These are phyloP conservation scores for Leishmania aethiopica DNA, from an alignment of 208 protist species.

Conservation along the genomic window DNA sequence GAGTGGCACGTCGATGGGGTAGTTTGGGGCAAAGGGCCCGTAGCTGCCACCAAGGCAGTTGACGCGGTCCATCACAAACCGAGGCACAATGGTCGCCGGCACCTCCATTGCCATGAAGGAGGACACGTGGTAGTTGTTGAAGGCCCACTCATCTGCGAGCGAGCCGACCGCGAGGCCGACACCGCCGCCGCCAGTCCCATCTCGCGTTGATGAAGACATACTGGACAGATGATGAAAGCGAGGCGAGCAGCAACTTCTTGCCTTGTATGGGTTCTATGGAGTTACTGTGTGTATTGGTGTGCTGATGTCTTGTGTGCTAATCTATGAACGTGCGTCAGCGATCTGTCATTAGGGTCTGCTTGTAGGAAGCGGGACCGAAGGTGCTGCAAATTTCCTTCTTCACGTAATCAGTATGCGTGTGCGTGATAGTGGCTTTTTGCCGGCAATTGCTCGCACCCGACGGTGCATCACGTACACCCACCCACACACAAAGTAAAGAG, in stretches of 20 bases:
- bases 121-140: conserved; percentile 84
- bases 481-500: neutral
- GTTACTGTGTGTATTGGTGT: neutral
- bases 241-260: neutral
- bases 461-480: neutral
- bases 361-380: neutral
- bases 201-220: conserved; percentile 15
- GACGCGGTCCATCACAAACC: conserved; percentile 79
- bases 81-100: conserved; percentile 72
- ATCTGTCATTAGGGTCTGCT: neutral
- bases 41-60: conserved; percentile 66
- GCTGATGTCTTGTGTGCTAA: neutral
- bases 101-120: conserved; percentile 80
- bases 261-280: neutral
- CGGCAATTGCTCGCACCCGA: neutral
- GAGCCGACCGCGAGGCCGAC: conserved; percentile 23
- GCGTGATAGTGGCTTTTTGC: neutral
- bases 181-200: conserved; percentile 9
- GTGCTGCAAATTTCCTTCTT: neutral
- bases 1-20: conserved; percentile 77
- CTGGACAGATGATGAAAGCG: neutral
- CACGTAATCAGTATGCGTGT: neutral
- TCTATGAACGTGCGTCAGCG: neutral
- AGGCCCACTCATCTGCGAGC: conserved; percentile 43
- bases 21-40: conserved; percentile 83